Evolutionary conservation across 2,329 filamentous ascomycete species (phyloP).

Genomic region (Colletotrichum graminicola): DNA sequence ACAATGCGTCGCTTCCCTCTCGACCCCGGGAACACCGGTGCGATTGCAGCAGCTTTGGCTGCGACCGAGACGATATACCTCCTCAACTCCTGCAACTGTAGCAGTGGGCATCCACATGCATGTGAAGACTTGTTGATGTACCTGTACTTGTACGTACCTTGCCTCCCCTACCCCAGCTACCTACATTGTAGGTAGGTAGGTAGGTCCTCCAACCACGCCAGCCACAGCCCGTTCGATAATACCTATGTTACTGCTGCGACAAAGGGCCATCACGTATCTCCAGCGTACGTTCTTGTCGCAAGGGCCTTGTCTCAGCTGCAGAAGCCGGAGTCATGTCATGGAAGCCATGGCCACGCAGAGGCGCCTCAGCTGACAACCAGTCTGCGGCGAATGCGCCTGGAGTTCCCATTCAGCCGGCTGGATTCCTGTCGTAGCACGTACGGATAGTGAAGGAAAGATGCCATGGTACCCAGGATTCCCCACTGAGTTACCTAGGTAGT

Average conservation of each 20-base stretch:
- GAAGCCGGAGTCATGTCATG: conserved; percentile 25
- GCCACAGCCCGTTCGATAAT: conserved; percentile 17
- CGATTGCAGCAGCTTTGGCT: conserved; percentile 12
- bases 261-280: background rate
- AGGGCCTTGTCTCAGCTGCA: conserved; percentile 22
- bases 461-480: background rate
- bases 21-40: conserved; percentile 28
- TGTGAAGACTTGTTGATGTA: conserved; percentile 15
- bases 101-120: conserved; percentile 12
- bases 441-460: background rate
- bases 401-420: conserved; percentile 22
- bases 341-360: conserved; percentile 5
- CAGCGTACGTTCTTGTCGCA: conserved; percentile 10
- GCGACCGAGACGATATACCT: background rate
- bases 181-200: too few species aligned
- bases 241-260: conserved; percentile 5
- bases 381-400: conserved; percentile 12
- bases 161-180: background rate
- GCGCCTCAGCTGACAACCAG: background rate
- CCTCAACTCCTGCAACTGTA: background rate
- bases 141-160: conserved; percentile 3
- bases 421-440: conserved; percentile 21
- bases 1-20: conserved; percentile 13
- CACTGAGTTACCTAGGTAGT: background rate
- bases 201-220: background rate